Evolutionary conservation across 441 rosid genomes (phyloP).

Genomic region (Eruca vesicaria): DNA sequence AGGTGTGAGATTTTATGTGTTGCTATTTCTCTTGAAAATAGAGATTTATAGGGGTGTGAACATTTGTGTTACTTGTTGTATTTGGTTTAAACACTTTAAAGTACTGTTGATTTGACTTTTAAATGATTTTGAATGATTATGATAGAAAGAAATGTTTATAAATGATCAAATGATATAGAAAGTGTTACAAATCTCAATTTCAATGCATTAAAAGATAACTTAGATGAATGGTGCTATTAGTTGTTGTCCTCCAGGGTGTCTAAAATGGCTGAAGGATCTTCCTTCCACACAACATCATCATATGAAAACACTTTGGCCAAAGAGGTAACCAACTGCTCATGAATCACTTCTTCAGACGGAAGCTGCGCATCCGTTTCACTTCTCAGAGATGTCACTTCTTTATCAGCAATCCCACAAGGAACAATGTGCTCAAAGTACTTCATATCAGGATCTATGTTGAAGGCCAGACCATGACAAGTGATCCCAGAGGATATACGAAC

Average conservation of each 20-base stretch:
- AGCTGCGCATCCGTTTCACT: constrained; percentile 60
- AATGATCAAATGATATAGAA: neutral
- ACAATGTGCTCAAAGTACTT: constrained; percentile 82
- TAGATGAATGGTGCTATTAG: neutral
- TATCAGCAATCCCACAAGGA: constrained; percentile 88
- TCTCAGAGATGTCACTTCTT: constrained; percentile 79
- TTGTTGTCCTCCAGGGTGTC: constrained; percentile 22
- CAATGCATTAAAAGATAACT: neutral
- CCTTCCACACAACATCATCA: constrained; percentile 53
- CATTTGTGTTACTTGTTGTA: too few relatives aligned
- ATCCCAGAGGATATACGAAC: constrained; percentile 74
- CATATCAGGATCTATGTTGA: constrained; percentile 79
- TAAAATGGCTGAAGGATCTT: constrained; percentile 33
- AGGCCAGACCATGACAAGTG: constrained; percentile 89
- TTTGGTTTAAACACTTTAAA: too few relatives aligned
- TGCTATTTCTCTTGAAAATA: too few relatives aligned
- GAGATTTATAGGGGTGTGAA: too few relatives aligned
- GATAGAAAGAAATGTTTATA: neutral
- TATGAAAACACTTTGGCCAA: constrained; percentile 62
- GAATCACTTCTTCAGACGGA: constrained; percentile 71
- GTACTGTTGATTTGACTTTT: too few relatives aligned
- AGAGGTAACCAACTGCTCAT: constrained; percentile 79
- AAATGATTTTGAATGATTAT: neutral
- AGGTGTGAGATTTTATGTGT: too few relatives aligned
- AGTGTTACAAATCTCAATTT: neutral